phyloP scores from a whole-genome alignment of 441 rosid genomes.

The Croton laevigatus region DNA sequence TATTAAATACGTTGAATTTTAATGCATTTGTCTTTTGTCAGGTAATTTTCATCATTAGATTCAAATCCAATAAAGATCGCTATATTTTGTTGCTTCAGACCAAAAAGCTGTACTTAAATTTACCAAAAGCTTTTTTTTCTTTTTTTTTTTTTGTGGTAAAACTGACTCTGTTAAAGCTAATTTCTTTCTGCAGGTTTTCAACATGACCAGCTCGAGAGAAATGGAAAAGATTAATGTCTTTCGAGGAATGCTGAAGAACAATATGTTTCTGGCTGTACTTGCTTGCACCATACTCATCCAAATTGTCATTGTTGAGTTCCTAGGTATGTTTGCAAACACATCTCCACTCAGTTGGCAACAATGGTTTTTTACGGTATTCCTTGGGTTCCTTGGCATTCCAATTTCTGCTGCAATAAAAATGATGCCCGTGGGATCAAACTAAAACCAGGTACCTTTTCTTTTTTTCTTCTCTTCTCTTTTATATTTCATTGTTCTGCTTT shows the following conservation, averaged over 20 bases:
- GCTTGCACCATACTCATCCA: conserved; percentile 56
- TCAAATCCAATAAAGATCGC: background rate
- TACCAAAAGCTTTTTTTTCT: background rate
- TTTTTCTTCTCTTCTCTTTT: too few relatives aligned
- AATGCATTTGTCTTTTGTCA: conserved; percentile 78
- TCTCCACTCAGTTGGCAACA: conserved; percentile 50
- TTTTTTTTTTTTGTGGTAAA: too few relatives aligned
- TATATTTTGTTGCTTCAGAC: background rate
- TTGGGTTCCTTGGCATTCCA: conserved; percentile 83
- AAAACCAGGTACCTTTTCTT: conserved; percentile 9
- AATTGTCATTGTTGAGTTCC: conserved; percentile 63
- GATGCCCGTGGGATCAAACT: conserved; percentile 46
- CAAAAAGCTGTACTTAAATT: background rate
- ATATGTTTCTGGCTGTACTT: conserved; percentile 55
- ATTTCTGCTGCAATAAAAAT: conserved; percentile 60
- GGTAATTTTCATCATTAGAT: conserved; percentile 30
- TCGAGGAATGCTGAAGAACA: conserved; percentile 53
- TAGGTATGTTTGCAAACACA: conserved; percentile 67
- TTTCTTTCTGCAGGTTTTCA: conserved; percentile 53
- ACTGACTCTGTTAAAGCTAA: background rate
- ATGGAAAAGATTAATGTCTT: conserved; percentile 76
- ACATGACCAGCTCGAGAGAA: conserved; percentile 76
- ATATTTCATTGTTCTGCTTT: too few relatives aligned
- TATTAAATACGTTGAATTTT: conserved; percentile 67
- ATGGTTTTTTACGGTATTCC: conserved; percentile 51